These are phyloP conservation scores for Amphirosellinia nigrospora DNA, from an alignment of 495 filamentous ascomycete species.

Conservation along the genomic window DNA sequence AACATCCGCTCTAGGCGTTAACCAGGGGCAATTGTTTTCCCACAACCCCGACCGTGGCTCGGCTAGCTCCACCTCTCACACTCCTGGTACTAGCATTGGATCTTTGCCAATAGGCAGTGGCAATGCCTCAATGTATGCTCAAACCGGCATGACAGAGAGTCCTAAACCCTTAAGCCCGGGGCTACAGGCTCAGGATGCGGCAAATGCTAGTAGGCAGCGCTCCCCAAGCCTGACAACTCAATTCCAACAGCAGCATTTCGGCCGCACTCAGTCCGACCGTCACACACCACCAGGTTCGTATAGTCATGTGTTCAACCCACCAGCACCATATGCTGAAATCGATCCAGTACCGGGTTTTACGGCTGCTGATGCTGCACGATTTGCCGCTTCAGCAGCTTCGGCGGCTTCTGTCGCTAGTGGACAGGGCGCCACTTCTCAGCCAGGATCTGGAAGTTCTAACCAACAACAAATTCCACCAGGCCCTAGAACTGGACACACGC, in stretches of 20 bases:
- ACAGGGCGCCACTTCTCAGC: constrained; percentile 23
- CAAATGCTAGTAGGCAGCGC: constrained; percentile 61
- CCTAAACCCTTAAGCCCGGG: constrained; percentile 85
- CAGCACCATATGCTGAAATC: constrained; percentile 34
- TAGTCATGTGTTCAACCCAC: constrained; percentile 42
- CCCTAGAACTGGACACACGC: constrained; percentile 28
- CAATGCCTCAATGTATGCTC: constrained; percentile 68
- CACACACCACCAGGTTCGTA: constrained; percentile 46
- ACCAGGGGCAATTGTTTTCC: constrained; percentile 70
- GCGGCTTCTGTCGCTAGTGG: constrained; percentile 29
- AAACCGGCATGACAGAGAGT: constrained; percentile 79
- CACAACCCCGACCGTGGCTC: constrained; percentile 60
- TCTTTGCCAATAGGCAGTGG: constrained; percentile 55
- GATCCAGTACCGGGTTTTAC: constrained; percentile 48
- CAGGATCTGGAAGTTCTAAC: constrained; percentile 31
- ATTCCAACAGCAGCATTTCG: constrained; percentile 67
- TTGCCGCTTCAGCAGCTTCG: constrained; percentile 49
- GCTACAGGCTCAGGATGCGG: constrained; percentile 60
- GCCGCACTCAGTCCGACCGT: constrained; percentile 56
- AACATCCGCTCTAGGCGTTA: constrained; percentile 46
- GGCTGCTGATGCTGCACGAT: constrained; percentile 54
- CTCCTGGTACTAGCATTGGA: constrained; percentile 54
- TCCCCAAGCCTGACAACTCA: constrained; percentile 74
- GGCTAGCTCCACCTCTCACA: constrained; percentile 61
- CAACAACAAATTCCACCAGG: constrained; percentile 29